Evolutionary conservation across 768 basidiomycete species (phyloP).

Genomic region (Termitomyces sp.): DNA sequence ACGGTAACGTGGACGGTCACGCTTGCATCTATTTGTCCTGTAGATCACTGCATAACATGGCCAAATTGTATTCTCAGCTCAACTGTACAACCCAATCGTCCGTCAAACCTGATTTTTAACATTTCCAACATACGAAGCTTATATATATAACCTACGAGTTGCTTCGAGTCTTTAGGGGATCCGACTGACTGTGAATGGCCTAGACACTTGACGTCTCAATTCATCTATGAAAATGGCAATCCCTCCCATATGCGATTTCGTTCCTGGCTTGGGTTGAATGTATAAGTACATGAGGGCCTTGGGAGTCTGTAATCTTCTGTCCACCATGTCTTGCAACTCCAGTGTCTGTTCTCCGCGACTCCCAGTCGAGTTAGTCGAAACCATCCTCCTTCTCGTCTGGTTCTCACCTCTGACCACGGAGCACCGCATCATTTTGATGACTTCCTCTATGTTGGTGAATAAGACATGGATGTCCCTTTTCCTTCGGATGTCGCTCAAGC

Average conservation of each 20-base stretch:
- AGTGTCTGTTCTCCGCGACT: neutral
- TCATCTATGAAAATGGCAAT: neutral
- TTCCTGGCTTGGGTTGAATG: neutral
- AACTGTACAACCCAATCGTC: too few relatives aligned
- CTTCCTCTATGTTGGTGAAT: constrained; percentile 13
- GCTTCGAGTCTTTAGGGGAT: neutral
- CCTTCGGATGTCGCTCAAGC: constrained; percentile 9
- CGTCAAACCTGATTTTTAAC: neutral
- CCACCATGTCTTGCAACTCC: neutral
- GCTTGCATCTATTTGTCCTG: neutral
- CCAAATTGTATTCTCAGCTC: neutral
- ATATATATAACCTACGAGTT: neutral
- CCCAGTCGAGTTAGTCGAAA: constrained; percentile 15
- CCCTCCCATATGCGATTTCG: neutral
- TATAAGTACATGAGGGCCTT: neutral
- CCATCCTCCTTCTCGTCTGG: constrained; percentile 12
- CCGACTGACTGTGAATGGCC: neutral
- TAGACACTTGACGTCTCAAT: neutral
- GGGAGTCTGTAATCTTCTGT: neutral
- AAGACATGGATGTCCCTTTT: constrained; percentile 15
- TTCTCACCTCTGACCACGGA: constrained; percentile 9
- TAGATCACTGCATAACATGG: neutral
- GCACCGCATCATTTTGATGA: constrained; percentile 15
- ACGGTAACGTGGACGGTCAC: neutral
- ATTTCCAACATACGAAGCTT: neutral